Base-by-base conservation (phyloP, 2,329 filamentous ascomycete genomes). In the Phoma sp. region DNA sequence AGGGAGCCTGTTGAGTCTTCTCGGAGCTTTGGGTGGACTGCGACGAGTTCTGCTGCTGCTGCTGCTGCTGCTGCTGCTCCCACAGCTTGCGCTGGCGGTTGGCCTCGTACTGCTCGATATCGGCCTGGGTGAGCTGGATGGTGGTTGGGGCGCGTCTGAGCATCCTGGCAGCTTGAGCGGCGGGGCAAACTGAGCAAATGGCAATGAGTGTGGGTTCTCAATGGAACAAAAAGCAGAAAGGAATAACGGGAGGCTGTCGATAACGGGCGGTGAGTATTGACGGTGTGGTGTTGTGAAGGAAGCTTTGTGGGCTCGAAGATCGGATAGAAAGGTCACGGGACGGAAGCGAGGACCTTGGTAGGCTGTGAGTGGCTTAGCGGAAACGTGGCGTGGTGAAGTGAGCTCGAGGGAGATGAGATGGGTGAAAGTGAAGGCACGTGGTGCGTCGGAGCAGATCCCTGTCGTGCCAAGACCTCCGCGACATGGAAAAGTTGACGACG, bases 31-130 rank as follows among this genome's bases (percentile, higher is more conserved):
- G 57, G 14, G 58, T 52, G 2, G 68, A 59, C 46, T 67, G 65
- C 0, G 64, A 58, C 4, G 60, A 53, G 21, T 43, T 38, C n/a
- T 58, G 54, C 40, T 43, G n/a, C n/a, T n/a, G n/a, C n/a, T n/a
- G n/a, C n/a, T n/a, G n/a, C n/a, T n/a, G n/a, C n/a, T 70, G 65
- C 43, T 71, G 61, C 29, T 62, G 57, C 47, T 72, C 70, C 61
- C 65, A 68, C 11, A 67, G 50, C 36, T 67, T 71, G 47, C 67
- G 71, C 51, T 69, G 60, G 56, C 86, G 83, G 23, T 81, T 81
- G 71, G 88, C 86, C 68, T 91, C 88, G 76, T 90, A 91, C 47
- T 83, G 79, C 32, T 87, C 86, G 32, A 91, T 81, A 72, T 92
- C 89, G 68, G 90, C 86, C 40, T 85, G 80, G 2, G 88, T 91